These are phyloP conservation scores for Smittium culicis DNA, from an alignment of 371 early-diverging fungal species.

Conservation along the genomic window DNA sequence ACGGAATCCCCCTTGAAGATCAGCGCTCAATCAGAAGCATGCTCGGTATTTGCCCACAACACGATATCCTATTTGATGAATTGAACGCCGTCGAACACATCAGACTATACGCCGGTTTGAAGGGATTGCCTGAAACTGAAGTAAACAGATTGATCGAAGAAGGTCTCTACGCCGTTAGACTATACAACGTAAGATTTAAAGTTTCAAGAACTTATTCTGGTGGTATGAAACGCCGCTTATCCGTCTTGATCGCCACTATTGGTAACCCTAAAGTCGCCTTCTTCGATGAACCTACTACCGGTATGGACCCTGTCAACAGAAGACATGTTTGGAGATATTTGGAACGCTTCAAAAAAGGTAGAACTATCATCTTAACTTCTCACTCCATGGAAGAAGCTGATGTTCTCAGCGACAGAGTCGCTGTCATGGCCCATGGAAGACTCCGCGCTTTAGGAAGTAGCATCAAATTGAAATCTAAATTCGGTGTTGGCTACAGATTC, in stretches of 20 bases:
- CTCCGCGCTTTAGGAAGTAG: conserved; percentile 46
- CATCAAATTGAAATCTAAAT: conserved; percentile 47
- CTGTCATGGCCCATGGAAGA: conserved; percentile 58
- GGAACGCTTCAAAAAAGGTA: conserved; percentile 37
- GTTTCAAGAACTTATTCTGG: conserved; percentile 45
- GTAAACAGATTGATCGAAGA: conserved; percentile 34
- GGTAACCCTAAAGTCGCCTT: conserved; percentile 61
- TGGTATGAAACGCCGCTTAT: conserved; percentile 53
- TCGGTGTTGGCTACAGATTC: conserved; percentile 47
- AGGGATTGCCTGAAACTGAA: conserved; percentile 37
- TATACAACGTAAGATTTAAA: conserved; percentile 36
- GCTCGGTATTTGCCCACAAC: conserved; percentile 62
- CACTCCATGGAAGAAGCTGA: conserved; percentile 73
- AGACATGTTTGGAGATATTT: conserved; percentile 56
- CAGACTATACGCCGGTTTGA: conserved; percentile 52
- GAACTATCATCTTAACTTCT: conserved; percentile 48
- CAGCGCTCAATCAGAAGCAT: conserved; percentile 43
- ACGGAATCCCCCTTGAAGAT: conserved; percentile 41
- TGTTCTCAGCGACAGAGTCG: conserved; percentile 40
- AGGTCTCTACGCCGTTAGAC: conserved; percentile 37
- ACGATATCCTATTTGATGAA: conserved; percentile 63
- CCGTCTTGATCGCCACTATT: conserved; percentile 58
- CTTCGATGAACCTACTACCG: conserved; percentile 79
- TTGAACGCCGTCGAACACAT: conserved; percentile 57
- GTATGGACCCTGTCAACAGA: conserved; percentile 52